These are phyloP conservation scores for Amanita polypyramis DNA, from an alignment of 768 basidiomycete species.

Conservation along the genomic window DNA sequence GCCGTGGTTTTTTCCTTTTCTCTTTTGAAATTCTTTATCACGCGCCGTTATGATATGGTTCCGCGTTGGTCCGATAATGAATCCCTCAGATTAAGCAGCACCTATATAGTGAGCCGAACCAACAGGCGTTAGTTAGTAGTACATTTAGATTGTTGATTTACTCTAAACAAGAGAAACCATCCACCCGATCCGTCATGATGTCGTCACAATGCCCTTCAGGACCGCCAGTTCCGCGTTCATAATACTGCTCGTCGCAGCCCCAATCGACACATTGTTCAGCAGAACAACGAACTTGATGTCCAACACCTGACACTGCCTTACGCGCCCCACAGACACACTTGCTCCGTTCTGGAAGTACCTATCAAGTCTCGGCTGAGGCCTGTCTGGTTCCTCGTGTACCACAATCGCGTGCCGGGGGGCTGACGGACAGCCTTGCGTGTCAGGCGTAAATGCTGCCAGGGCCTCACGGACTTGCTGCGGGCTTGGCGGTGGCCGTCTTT, in stretches of 20 bases:
- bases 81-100: too few relatives aligned
- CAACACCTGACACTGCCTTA: constrained; percentile 83
- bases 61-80: too few relatives aligned
- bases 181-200: background rate
- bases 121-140: too few relatives aligned
- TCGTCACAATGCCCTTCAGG: constrained; percentile 44
- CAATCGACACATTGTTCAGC: constrained; percentile 89
- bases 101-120: too few relatives aligned
- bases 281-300: constrained; percentile 95
- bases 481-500: constrained; percentile 67
- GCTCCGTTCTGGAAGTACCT: constrained; percentile 85
- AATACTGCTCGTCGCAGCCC: constrained; percentile 93
- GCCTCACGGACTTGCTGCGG: constrained; percentile 84
- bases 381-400: constrained; percentile 87
- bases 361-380: constrained; percentile 92
- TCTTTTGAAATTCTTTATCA: too few relatives aligned
- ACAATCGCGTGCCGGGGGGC: constrained; percentile 78
- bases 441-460: constrained; percentile 61
- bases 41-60: too few relatives aligned
- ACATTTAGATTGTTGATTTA: background rate
- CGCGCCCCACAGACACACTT: constrained; percentile 82
- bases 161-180: background rate
- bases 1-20: too few relatives aligned
- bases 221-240: constrained; percentile 98
- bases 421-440: constrained; percentile 75